Conservation (phyloP, 1,284 basidiomycete species). For the Sphagnurus paluster region DNA sequence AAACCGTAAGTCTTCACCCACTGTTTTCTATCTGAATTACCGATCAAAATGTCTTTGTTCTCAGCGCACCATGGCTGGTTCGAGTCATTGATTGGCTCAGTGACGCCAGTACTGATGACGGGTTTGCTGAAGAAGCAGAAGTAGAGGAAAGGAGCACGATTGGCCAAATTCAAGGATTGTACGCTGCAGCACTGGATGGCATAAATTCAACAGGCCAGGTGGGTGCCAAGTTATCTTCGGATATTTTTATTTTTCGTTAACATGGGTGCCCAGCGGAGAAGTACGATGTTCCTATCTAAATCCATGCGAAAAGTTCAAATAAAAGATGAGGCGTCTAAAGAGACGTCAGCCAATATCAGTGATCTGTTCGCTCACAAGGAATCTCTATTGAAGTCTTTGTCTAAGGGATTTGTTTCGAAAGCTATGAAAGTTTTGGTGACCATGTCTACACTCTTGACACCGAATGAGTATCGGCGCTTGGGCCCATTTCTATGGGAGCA, state of each 20-base stretch:
- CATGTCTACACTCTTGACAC: constrained; percentile 51
- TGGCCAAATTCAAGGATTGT: constrained; percentile 48
- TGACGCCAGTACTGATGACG: constrained; percentile 35
- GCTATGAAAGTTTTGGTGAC: constrained; percentile 60
- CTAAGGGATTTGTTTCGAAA: constrained; percentile 45
- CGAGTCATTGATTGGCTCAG: constrained; percentile 54
- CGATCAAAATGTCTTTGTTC: constrained; percentile 1
- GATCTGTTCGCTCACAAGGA: constrained; percentile 36
- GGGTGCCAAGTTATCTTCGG: constrained; percentile 5
- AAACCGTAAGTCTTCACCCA: constrained; percentile 49
- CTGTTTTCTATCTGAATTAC: background rate
- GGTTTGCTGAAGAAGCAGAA: constrained; percentile 37
- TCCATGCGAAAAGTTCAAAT: constrained; percentile 19
- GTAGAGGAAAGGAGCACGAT: constrained; percentile 44
- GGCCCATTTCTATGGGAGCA: constrained; percentile 57
- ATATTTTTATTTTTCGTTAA: background rate
- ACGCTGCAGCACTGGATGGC: constrained; percentile 48
- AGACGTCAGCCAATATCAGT: constrained; percentile 28
- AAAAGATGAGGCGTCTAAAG: constrained; percentile 2
- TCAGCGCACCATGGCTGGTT: constrained; percentile 58
- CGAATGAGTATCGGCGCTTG: constrained; percentile 48
- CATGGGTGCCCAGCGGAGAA: constrained; percentile 38
- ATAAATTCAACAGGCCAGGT: constrained; percentile 47
- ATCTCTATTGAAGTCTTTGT: constrained; percentile 41
- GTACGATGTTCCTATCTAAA: constrained; percentile 40